phyloP scores from a whole-genome alignment of 2,329 filamentous ascomycete species.

The Acephala macrosclerotiorum region DNA sequence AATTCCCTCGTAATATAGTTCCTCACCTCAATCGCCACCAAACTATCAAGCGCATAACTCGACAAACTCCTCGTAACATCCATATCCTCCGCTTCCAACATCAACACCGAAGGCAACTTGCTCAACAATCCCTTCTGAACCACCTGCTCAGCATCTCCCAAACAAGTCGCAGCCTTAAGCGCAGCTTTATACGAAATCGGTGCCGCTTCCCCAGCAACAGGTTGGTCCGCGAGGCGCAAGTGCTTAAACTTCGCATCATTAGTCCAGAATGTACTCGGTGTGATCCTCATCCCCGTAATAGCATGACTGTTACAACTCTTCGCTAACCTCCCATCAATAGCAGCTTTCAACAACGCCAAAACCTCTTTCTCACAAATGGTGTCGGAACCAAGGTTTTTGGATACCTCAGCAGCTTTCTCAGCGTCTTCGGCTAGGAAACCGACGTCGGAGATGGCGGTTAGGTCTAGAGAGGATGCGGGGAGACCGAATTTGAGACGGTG shows the following conservation, averaged over 20 bases:
- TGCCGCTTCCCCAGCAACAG: conserved; percentile 38
- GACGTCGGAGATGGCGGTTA: conserved; percentile 42
- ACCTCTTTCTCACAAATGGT: conserved; percentile 62
- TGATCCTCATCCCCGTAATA: conserved; percentile 62
- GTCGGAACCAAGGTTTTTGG: conserved; percentile 44
- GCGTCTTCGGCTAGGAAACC: conserved; percentile 39
- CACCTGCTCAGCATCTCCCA: conserved; percentile 53
- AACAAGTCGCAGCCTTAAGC: conserved; percentile 51
- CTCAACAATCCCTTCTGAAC: conserved; percentile 54
- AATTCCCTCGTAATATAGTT: conserved; percentile 51
- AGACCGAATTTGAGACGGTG: conserved; percentile 40
- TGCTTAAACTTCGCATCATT: conserved; percentile 61
- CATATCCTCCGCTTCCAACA: conserved; percentile 57
- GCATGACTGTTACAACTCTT: conserved; percentile 55
- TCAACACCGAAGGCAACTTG: conserved; percentile 57
- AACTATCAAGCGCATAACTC: conserved; percentile 49
- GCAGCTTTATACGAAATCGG: conserved; percentile 53
- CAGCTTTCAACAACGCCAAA: conserved; percentile 58
- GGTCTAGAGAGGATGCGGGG: conserved; percentile 42
- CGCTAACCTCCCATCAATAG: conserved; percentile 54
- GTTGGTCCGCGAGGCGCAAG: conserved; percentile 48
- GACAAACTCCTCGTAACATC: conserved; percentile 53
- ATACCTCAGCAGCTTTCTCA: conserved; percentile 37
- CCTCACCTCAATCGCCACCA: conserved; percentile 44
- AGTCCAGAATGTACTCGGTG: conserved; percentile 57